These are phyloP conservation scores for Tetracladium marchalianum DNA, from an alignment of 495 filamentous ascomycete genomes.

Conservation along the genomic window DNA sequence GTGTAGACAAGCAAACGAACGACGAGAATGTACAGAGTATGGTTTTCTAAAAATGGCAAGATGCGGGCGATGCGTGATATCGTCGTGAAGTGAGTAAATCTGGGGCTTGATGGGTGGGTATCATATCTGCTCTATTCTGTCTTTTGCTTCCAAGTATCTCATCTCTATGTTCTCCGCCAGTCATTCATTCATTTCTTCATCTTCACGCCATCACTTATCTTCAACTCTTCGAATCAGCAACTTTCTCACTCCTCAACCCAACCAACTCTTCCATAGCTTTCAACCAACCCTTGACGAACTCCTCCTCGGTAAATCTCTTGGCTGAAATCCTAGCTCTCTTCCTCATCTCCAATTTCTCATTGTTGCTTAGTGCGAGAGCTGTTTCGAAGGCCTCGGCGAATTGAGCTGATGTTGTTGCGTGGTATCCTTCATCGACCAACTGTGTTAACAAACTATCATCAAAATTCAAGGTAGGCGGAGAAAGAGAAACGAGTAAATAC, in stretches of 20 bases:
- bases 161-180: too few relatives aligned
- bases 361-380: conserved; percentile 54
- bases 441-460: neutral
- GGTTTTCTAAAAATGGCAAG: too few relatives aligned
- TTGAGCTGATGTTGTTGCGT: conserved; percentile 62
- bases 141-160: too few relatives aligned
- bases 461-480: too few relatives aligned
- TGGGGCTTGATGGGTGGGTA: too few relatives aligned
- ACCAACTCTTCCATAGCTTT: conserved; percentile 62
- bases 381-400: conserved; percentile 72
- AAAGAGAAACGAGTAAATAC: conserved; percentile 24
- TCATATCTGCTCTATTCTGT: too few relatives aligned
- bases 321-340: conserved; percentile 65
- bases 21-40: too few relatives aligned
- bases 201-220: neutral
- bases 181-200: too few relatives aligned
- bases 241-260: conserved; percentile 25
- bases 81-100: too few relatives aligned
- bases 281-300: conserved; percentile 70
- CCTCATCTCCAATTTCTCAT: conserved; percentile 64
- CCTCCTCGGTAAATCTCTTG: conserved; percentile 75
- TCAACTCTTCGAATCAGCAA: neutral
- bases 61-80: too few relatives aligned
- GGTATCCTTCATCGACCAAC: conserved; percentile 61
- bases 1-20: too few relatives aligned